Conservation (phyloP, 2,329 filamentous ascomycete genomes). For the Pyrenochaeta sp. region DNA sequence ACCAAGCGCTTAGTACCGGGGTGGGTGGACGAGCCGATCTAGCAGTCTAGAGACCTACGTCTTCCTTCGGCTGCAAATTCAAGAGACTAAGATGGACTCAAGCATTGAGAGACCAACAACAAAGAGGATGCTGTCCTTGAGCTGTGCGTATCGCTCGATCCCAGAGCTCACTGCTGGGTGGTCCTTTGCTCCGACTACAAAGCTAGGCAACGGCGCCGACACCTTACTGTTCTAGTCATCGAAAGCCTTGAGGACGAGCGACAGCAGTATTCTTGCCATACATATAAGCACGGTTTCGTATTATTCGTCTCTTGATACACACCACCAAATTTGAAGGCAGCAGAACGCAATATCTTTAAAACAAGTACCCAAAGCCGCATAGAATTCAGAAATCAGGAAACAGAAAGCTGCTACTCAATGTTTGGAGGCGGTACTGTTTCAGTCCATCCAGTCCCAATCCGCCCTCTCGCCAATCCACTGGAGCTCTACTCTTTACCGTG, state of each 20-base stretch:
- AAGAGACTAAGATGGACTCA: not conserved
- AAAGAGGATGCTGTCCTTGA: not conserved
- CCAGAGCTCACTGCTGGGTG: not conserved
- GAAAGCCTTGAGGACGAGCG: not conserved
- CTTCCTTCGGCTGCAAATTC: not conserved
- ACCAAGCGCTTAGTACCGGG: not conserved
- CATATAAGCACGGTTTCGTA: not conserved
- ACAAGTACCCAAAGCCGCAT: not conserved
- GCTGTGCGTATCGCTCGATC: not conserved
- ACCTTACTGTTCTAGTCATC: not conserved
- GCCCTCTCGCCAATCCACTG: not conserved
- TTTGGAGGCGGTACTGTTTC: not conserved
- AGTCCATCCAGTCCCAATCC: not conserved
- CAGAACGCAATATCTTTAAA: not conserved
- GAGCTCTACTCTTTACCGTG: slow-evolving; percentile 3
- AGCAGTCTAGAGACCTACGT: not conserved
- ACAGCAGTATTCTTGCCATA: not conserved
- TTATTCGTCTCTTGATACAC: not conserved
- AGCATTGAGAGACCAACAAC: not conserved
- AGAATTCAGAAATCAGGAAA: not conserved
- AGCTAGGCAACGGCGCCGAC: no score
- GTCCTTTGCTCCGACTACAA: not conserved
- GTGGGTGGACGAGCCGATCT: not conserved
- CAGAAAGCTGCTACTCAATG: no score
- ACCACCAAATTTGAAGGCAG: not conserved